Percentiles rank a stretch among this genome's conserved stretches.
Conservation (phyloP, 192 early-diverging fungal species). For the Entomortierella chlamydospora region DNA sequence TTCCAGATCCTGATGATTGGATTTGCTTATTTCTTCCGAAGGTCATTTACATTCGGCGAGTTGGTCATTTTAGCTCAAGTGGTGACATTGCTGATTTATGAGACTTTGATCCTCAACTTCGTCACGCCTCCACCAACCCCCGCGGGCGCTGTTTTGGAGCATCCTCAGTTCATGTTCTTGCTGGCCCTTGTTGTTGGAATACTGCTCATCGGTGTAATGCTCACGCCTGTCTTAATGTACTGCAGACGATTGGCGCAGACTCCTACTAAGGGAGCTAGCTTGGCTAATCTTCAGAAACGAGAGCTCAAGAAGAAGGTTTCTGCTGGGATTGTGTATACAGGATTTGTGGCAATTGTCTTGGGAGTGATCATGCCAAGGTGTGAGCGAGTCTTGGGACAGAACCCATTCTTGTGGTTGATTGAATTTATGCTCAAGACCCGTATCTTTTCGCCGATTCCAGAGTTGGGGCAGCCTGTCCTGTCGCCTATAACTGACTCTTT, state of each 20-base stretch:
- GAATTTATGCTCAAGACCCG: slow-evolving; percentile 36
- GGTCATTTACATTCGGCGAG: slow-evolving; percentile 77
- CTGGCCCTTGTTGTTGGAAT: slow-evolving; percentile 77
- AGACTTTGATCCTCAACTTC: slow-evolving; percentile 38
- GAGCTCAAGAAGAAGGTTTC: slow-evolving; percentile 57
- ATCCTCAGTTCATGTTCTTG: slow-evolving; percentile 60
- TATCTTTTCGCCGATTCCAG: slow-evolving; percentile 12
- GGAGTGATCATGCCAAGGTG: slow-evolving; percentile 68
- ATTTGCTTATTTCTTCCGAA: slow-evolving; percentile 53
- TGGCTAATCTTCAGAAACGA: slow-evolving; percentile 21
- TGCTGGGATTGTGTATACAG: slow-evolving; percentile 56
- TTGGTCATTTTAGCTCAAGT: slow-evolving; percentile 70
- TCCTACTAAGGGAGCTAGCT: slow-evolving; percentile 56
- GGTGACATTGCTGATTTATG: slow-evolving; percentile 60
- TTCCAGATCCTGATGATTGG: slow-evolving; percentile 54
- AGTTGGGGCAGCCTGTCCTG: slow-evolving; percentile 5
- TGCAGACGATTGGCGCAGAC: slow-evolving; percentile 61
- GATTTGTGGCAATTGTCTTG: slow-evolving; percentile 58
- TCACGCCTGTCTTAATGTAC: slow-evolving; percentile 64
- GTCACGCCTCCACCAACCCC: slow-evolving; percentile 5
- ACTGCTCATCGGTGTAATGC: slow-evolving; percentile 69
- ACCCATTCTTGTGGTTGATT: slow-evolving; percentile 78
- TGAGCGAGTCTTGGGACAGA: slow-evolving; percentile 57
- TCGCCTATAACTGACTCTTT: slow-evolving; percentile 1
- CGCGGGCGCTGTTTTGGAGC: slow-evolving; percentile 30